Conservation (phyloP, 257 asterid genomes). For the Nicotiana otophora region DNA sequence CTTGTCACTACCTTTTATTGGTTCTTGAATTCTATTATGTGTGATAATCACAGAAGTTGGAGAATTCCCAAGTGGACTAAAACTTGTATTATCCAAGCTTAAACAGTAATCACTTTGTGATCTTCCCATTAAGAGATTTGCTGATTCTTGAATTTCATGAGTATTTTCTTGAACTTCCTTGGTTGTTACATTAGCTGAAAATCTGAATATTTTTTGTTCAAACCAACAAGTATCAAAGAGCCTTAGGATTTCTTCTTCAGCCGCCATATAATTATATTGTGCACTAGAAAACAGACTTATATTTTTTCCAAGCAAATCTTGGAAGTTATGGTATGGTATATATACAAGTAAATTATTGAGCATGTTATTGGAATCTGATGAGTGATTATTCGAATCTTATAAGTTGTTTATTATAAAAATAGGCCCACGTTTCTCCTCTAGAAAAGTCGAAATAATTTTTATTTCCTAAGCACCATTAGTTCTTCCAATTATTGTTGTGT, state of each 20-base stretch:
- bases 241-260: constrained; percentile 42
- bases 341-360: background rate
- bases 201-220: constrained; percentile 18
- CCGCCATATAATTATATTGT: constrained; percentile 35
- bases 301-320: background rate
- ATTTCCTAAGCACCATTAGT: background rate
- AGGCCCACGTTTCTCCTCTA: background rate
- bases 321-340: background rate
- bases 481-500: constrained; percentile 15
- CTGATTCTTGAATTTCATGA: constrained; percentile 12
- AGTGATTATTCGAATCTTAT: constrained; percentile 7
- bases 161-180: constrained; percentile 1
- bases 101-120: constrained; percentile 37
- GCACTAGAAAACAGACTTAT: background rate
- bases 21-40: background rate
- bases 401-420: constrained; percentile 11
- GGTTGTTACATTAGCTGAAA: background rate
- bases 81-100: background rate
- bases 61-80: background rate
- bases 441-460: background rate
- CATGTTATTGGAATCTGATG: constrained; percentile 1
- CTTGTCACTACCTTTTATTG: background rate
- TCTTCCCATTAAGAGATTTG: constrained; percentile 2
- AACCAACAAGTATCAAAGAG: constrained; percentile 67
- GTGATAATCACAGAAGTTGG: constrained; percentile 2